phyloP scores from a whole-genome alignment of 2,329 filamentous ascomycete genomes.

The Fusarium solani-melongenae region DNA sequence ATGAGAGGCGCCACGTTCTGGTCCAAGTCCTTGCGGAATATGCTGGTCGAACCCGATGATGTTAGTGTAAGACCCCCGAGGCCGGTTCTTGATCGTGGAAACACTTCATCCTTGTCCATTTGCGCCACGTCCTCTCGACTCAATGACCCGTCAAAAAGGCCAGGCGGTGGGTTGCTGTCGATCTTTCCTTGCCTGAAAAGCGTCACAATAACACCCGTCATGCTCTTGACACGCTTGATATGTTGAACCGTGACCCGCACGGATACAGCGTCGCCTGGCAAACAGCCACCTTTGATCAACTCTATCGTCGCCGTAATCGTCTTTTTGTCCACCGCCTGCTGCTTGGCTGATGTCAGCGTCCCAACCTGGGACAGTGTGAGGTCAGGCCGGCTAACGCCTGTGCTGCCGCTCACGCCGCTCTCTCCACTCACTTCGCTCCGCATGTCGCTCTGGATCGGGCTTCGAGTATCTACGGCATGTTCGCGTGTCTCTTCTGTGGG shows the following conservation, averaged over 20 bases:
- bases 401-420: conserved; percentile 75
- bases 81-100: conserved; percentile 87
- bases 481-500: conserved; percentile 55
- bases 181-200: conserved; percentile 92
- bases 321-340: conserved; percentile 68
- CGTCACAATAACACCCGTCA: conserved; percentile 93
- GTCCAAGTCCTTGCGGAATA: conserved; percentile 95
- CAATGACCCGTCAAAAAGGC: conserved; percentile 61
- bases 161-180: conserved; percentile 74
- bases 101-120: conserved; percentile 83
- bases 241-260: conserved; percentile 87
- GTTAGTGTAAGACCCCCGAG: conserved; percentile 88
- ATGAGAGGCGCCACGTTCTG: conserved; percentile 91
- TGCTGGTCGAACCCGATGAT: conserved; percentile 85
- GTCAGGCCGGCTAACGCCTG: conserved; percentile 65
- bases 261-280: conserved; percentile 85
- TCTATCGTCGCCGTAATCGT: conserved; percentile 91
- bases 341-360: conserved; percentile 50
- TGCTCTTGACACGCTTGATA: conserved; percentile 87
- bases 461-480: conserved; percentile 49
- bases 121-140: conserved; percentile 74
- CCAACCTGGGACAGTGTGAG: conserved; percentile 51
- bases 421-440: conserved; percentile 78
- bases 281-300: conserved; percentile 81
- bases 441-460: conserved; percentile 62